phyloP scores from a whole-genome alignment of 2,329 filamentous ascomycete genomes.

The Colletotrichum lindemuthianum region DNA sequence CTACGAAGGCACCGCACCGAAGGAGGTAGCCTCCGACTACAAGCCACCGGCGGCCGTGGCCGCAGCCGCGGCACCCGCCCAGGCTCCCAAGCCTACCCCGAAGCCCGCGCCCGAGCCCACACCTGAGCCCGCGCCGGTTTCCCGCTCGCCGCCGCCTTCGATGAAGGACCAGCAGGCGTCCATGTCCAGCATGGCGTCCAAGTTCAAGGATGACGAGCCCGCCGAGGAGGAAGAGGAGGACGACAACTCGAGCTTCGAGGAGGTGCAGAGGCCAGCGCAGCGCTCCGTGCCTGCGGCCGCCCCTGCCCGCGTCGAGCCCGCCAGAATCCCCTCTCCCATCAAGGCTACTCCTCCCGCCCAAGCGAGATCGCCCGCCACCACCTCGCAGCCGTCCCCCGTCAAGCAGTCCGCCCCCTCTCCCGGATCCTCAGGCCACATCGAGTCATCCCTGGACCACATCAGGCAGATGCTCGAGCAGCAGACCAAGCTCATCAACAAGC shows the following conservation, averaged over 20 bases:
- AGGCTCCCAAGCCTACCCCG: conserved; percentile 57
- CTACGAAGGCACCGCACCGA: conserved; percentile 84
- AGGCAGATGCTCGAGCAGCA: conserved; percentile 81
- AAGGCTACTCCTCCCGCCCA: conserved; percentile 50
- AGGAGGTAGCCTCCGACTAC: conserved; percentile 78
- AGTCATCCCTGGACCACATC: conserved; percentile 78
- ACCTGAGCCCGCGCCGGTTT: conserved; percentile 54
- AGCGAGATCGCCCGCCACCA: conserved; percentile 36
- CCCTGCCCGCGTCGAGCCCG: conserved; percentile 48
- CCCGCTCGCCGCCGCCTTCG: conserved; percentile 66
- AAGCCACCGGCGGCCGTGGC: conserved; percentile 63
- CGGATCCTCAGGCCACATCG: conserved; percentile 54
- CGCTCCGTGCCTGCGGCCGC: conserved; percentile 54
- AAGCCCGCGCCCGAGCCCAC: conserved; percentile 63
- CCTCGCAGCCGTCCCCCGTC: conserved; percentile 31
- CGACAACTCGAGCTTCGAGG: conserved; percentile 86
- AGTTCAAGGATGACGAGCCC: conserved; percentile 79
- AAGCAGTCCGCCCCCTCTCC: conserved; percentile 40
- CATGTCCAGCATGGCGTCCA: conserved; percentile 85
- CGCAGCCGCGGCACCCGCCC: conserved; percentile 54
- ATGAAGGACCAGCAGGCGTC: conserved; percentile 88
- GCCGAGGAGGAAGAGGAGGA: conserved; percentile 69
- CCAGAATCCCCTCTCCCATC: conserved; percentile 56
- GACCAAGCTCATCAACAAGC: conserved; percentile 78
- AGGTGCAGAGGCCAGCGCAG: conserved; percentile 79